These are phyloP conservation scores for Eucalyptus curtisii DNA, from an alignment of 345 rosid species.

Conservation along the genomic window DNA sequence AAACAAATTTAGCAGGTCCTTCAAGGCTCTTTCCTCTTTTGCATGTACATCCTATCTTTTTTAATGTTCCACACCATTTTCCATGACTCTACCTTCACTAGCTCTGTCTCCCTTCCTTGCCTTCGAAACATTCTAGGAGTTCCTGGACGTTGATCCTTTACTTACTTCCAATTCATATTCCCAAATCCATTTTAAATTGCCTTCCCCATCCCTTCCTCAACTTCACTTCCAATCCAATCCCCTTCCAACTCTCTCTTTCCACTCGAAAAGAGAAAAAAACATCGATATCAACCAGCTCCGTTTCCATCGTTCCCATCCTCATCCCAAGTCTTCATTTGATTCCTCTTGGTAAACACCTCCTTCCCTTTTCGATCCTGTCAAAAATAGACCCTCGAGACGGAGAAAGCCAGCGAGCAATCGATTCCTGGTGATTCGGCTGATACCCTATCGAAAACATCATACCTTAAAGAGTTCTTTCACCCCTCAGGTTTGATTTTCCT, in stretches of 20 bases:
- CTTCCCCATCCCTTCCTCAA: background rate
- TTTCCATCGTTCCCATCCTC: background rate
- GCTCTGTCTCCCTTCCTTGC: background rate
- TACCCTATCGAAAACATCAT: background rate
- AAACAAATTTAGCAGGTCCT: background rate
- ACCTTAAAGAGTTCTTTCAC: background rate
- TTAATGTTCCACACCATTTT: background rate
- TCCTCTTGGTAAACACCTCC: accelerated
- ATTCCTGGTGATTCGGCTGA: accelerated
- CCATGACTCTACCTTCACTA: background rate
- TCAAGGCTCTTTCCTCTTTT: background rate
- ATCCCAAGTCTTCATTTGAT: background rate
- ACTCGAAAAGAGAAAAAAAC: background rate
- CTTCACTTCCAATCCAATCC: slow-evolving; percentile 9
- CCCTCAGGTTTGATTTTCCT: background rate
- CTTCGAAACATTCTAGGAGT: background rate
- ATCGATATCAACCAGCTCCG: background rate
- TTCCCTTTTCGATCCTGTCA: background rate
- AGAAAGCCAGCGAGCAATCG: background rate
- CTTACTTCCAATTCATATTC: background rate
- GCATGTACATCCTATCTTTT: background rate
- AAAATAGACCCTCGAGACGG: background rate
- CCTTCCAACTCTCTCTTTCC: background rate
- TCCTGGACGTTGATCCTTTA: background rate
- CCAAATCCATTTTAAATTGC: background rate